phyloP scores from a whole-genome alignment of 805 yeast species.

The Nakazawaea anatomiae region DNA sequence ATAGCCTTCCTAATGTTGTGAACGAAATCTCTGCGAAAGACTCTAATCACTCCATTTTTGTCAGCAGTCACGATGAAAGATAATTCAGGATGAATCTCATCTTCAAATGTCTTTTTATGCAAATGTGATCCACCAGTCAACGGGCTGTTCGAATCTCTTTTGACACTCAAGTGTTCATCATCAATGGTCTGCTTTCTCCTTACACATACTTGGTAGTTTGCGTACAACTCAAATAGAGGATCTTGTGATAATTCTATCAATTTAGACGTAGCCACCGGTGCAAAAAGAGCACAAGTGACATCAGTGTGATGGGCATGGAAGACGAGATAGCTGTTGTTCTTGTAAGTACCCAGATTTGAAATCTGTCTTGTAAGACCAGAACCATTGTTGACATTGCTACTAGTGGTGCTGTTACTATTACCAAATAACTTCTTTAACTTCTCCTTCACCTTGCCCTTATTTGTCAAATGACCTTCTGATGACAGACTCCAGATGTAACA shows the following conservation, averaged over 20 bases:
- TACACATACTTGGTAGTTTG: slow-evolving; percentile 11
- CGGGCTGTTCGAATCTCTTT: neutral
- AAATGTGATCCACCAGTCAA: neutral
- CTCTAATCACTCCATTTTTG: slow-evolving; percentile 62
- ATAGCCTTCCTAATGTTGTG: slow-evolving; percentile 31
- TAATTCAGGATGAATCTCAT: slow-evolving; percentile 28
- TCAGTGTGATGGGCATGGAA: slow-evolving; percentile 74
- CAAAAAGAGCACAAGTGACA: slow-evolving; percentile 73
- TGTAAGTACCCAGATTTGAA: slow-evolving; percentile 16
- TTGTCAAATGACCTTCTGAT: slow-evolving; percentile 19
- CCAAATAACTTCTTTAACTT: slow-evolving; percentile 3
- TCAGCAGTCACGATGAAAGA: slow-evolving; percentile 73
- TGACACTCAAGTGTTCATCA: neutral
- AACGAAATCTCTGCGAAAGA: slow-evolving; percentile 77
- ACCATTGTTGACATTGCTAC: neutral
- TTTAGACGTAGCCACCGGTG: slow-evolving; percentile 64
- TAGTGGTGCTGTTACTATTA: neutral
- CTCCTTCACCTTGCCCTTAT: slow-evolving; percentile 13
- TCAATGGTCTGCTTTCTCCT: slow-evolving; percentile 1
- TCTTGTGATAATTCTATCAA: slow-evolving; percentile 71
- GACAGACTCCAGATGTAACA: slow-evolving; percentile 70
- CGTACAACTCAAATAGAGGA: slow-evolving; percentile 59
- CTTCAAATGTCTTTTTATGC: slow-evolving; percentile 6
- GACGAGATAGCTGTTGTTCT: slow-evolving; percentile 57
- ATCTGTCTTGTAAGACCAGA: neutral